Conservation (phyloP, 495 filamentous ascomycete genomes). For the Penicillium turbatum region DNA sequence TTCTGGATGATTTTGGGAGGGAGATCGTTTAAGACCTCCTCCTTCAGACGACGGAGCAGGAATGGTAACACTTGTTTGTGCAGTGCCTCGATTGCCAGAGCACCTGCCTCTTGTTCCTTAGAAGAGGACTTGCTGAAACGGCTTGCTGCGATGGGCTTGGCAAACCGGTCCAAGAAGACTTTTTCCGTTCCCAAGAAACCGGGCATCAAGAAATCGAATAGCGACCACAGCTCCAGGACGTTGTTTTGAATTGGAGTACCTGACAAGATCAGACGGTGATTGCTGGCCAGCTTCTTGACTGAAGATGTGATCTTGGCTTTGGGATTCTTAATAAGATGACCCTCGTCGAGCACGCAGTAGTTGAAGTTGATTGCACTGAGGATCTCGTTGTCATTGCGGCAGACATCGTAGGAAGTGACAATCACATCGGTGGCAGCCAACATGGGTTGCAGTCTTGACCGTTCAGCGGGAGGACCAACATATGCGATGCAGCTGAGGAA, state of each 20-base stretch:
- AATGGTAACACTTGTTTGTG: constrained; percentile 98
- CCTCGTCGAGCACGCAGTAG: constrained; percentile 94
- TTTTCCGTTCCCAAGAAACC: constrained; percentile 98
- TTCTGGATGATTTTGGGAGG: constrained; percentile 99
- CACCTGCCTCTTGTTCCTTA: constrained; percentile 96
- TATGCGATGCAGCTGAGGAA: constrained; percentile 87
- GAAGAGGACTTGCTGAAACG: constrained; percentile 95
- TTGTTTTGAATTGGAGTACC: constrained; percentile 99
- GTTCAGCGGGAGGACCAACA: constrained; percentile 80
- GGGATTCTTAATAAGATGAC: constrained; percentile 97
- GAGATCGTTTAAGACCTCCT: constrained; percentile 93
- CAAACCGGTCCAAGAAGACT: constrained; percentile 95
- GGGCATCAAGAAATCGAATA: constrained; percentile 99
- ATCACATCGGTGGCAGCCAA: constrained; percentile 81
- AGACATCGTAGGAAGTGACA: constrained; percentile 96
- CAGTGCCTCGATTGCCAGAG: constrained; percentile 90
- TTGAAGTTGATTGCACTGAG: constrained; percentile 89
- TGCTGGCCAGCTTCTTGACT: constrained; percentile 81
- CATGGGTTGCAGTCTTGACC: constrained; percentile 59
- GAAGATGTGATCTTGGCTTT: constrained; percentile 88
- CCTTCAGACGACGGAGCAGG: constrained; percentile 92
- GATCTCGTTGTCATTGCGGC: constrained; percentile 83
- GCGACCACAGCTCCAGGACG: constrained; percentile 94
- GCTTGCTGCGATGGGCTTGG: constrained; percentile 92
- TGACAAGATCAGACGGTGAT: constrained; percentile 92